A percentile compares a stretch with the other conserved stretches of the same genome.
These are phyloP conservation scores for Ottelia alismoides DNA, from an alignment of 106 monocot genomes.

Conservation along the genomic window DNA sequence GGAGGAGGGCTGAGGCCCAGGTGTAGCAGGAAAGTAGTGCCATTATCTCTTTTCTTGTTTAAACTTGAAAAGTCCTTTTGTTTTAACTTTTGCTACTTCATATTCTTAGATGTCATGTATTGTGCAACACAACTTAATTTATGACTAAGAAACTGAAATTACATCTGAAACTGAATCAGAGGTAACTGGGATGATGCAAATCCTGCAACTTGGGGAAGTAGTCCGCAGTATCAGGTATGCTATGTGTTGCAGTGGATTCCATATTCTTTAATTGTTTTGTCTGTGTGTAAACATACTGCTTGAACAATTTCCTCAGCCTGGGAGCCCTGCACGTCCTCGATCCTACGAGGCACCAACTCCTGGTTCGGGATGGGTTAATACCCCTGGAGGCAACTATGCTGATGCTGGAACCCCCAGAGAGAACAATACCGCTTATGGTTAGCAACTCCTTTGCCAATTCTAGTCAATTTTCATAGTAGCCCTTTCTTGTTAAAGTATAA, in stretches of 20 bases:
- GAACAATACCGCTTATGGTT: constrained; percentile 60
- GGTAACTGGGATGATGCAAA: constrained; percentile 96
- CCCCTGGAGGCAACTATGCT: constrained; percentile 78
- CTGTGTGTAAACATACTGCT: not conserved
- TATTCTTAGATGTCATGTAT: too few species aligned
- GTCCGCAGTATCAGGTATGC: constrained; percentile 83
- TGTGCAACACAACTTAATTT: too few species aligned
- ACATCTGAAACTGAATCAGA: constrained; percentile 25
- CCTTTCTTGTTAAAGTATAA: too few species aligned
- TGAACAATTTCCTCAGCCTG: constrained; percentile 32
- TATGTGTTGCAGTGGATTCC: not conserved
- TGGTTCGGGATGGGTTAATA: constrained; percentile 93
- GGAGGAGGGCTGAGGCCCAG: too few species aligned
- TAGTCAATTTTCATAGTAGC: not conserved
- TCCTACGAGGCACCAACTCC: constrained; percentile 95
- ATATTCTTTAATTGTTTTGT: not conserved
- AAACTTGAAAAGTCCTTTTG: too few species aligned
- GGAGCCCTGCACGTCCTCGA: constrained; percentile 61
- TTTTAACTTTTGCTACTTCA: too few species aligned
- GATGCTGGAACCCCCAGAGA: constrained; percentile 79
- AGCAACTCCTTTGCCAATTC: not conserved
- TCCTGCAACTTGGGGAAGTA: constrained; percentile 83
- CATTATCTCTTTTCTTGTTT: too few species aligned
- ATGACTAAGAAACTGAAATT: too few species aligned
- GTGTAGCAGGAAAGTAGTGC: too few species aligned